Percentiles rank a stretch among this genome's conserved stretches.
Evolutionary conservation across 805 yeast species (phyloP).

Genomic region (Grigorovia jiainica): DNA sequence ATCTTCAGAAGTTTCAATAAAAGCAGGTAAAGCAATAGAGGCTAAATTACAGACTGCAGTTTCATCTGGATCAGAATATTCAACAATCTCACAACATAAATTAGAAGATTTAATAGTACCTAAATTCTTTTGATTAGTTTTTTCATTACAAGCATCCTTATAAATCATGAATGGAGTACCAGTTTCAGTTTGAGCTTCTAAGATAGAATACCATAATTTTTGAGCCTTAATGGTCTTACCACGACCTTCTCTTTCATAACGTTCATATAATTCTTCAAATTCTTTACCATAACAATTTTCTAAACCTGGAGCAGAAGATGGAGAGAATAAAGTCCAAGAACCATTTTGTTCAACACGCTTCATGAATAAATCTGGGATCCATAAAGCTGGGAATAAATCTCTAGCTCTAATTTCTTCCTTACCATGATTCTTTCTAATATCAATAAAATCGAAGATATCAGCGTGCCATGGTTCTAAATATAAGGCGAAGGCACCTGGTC

Average conservation of each 20-base stretch:
- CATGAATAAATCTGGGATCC: conserved; percentile 96
- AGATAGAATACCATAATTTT: conserved; percentile 79
- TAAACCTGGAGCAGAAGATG: conserved; percentile 80
- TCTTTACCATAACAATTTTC: conserved; percentile 78
- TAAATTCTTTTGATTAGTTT: conserved; percentile 84
- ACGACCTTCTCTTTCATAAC: conserved; percentile 62
- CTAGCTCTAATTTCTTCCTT: conserved; percentile 90
- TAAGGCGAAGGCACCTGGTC: conserved; percentile 95
- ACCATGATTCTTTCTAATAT: conserved; percentile 87
- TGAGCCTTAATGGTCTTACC: conserved; percentile 73
- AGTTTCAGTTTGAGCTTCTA: conserved; percentile 91
- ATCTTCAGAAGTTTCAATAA: conserved; percentile 42
- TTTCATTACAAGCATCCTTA: conserved; percentile 83
- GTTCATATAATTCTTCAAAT: conserved; percentile 59
- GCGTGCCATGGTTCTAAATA: conserved; percentile 97
- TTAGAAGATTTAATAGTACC: conserved; percentile 91
- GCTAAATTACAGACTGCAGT: conserved; percentile 94
- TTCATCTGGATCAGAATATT: conserved; percentile 85
- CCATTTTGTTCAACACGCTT: conserved; percentile 67
- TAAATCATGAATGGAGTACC: conserved; percentile 93
- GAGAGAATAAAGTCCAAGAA: conserved; percentile 87
- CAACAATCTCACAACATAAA: conserved; percentile 89
- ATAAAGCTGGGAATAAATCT: conserved; percentile 83
- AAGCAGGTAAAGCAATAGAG: conserved; percentile 80
- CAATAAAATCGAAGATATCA: conserved; percentile 79